Conservation (phyloP, 352 stramenopile species). For the Pythium scleroteichum region DNA sequence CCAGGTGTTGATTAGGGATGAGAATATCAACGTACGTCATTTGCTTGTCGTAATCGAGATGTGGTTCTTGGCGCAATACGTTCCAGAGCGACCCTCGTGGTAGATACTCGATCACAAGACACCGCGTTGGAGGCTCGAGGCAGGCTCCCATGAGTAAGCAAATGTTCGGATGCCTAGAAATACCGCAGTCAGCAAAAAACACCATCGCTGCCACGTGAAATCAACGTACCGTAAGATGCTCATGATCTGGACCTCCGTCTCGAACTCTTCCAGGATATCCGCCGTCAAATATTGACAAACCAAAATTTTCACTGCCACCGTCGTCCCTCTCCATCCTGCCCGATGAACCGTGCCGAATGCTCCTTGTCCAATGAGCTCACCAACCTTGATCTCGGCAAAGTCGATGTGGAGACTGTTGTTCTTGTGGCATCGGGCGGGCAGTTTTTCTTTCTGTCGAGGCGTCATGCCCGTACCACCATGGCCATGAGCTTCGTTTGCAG, state of each 20-base stretch:
- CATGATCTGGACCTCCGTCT: conserved; percentile 90
- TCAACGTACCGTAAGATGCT: conserved; percentile 74
- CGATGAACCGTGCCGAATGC: conserved; percentile 84
- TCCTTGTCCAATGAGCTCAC: conserved; percentile 83
- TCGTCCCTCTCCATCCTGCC: conserved; percentile 69
- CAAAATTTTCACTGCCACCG: conserved; percentile 84
- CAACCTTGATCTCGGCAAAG: conserved; percentile 75
- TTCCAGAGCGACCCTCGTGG: conserved; percentile 83
- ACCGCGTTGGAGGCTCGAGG: conserved; percentile 73
- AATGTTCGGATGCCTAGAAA: conserved; percentile 80
- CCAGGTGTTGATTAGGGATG: not conserved
- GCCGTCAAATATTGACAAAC: conserved; percentile 80
- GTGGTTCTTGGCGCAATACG: conserved; percentile 72
- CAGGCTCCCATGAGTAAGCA: conserved; percentile 84
- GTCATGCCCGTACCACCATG: conserved; percentile 29
- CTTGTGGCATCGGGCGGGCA: conserved; percentile 53
- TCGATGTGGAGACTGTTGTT: conserved; percentile 84
- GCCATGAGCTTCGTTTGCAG: conserved; percentile 4
- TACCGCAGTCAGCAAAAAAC: not conserved
- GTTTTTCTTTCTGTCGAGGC: conserved; percentile 41
- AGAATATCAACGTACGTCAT: conserved; percentile 44
- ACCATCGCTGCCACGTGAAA: not conserved
- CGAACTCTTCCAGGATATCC: conserved; percentile 88
- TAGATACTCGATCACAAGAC: conserved; percentile 87
- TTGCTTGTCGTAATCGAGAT: conserved; percentile 67